Evolutionary conservation across 352 stramenopile species (phyloP).

Genomic region (Pythium aquatile): DNA sequence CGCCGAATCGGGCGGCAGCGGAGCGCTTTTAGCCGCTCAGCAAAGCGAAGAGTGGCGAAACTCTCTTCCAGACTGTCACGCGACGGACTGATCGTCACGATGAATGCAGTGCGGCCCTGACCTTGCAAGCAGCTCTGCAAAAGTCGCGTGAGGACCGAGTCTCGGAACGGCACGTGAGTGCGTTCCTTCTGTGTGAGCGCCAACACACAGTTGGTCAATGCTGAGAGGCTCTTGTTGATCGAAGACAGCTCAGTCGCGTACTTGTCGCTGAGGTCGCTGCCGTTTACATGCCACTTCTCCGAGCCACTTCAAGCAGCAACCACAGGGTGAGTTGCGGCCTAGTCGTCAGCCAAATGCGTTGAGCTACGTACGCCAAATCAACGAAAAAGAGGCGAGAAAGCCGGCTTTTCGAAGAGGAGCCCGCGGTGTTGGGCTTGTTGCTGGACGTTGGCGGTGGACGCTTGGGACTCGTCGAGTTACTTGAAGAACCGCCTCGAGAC

Average conservation of each 20-base stretch:
- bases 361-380: conserved; percentile 54
- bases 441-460: conserved; percentile 1
- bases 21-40: conserved; percentile 60
- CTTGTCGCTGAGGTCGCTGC: conserved; percentile 53
- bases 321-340: conserved; percentile 1
- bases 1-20: conserved; percentile 51
- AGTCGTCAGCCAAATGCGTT: background rate
- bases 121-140: conserved; percentile 67
- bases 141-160: conserved; percentile 67
- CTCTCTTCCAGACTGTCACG: conserved; percentile 59
- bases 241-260: conserved; percentile 60
- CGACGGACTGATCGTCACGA: conserved; percentile 64
- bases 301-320: conserved; percentile 39
- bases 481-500: background rate
- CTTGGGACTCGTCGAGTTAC: conserved; percentile 10
- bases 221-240: conserved; percentile 77
- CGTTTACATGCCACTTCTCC: conserved; percentile 65
- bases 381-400: conserved; percentile 67
- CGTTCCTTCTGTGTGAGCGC: conserved; percentile 59
- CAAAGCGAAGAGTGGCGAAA: conserved; percentile 69
- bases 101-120: conserved; percentile 49
- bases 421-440: background rate
- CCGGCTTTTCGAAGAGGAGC: conserved; percentile 30
- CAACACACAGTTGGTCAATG: conserved; percentile 74
- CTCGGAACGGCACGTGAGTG: conserved; percentile 58